Base-by-base conservation (phyloP, 2,329 filamentous ascomycete genomes). In the Colletotrichum musicola region DNA sequence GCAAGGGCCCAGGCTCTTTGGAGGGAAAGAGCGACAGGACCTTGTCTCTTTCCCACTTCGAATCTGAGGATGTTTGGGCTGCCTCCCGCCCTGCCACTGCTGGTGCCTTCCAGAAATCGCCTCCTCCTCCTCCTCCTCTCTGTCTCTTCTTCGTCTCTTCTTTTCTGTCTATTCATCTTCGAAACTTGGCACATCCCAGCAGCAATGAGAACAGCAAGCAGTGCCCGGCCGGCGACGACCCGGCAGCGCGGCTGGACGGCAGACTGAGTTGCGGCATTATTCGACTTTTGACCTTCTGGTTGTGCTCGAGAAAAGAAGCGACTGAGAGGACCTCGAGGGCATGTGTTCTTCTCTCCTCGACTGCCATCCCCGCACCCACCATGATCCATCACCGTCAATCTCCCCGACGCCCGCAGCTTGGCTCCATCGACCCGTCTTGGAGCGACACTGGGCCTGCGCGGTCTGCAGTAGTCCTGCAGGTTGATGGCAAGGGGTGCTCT, bases 341-440 rank as follows among this genome's bases (percentile, higher is more conserved):
- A 25, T 25, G 22, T 25, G 22, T 25, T 25, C 22, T 25, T 25
- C 22, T 59, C 50, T 66, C 53, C 46, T 18, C 25, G 16, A 25
- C 22, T 27, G 38, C 44, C 60, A 46, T 46, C 60, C 53, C 4
- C 42, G 22, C 22, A 25, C 22, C 22, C 22, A 25, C 22, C 14
- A n/a, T 25, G 22, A 25, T 25, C 30, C 60, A 44, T 40, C 61
- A 49, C 57, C 55, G 38, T 56, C 62, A 22, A 56, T 60, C 55
- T 68, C 54, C 35, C 65, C 35, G 20, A 65, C 65, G 65, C 65
- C 65, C 65, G 62, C 65, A 60, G 22, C 59, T 63, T 38, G 51
- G 51, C 64, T 58, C 46, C 18, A 20, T 51, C 25, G 25, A 40
- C 61, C 30, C 47, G 30, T 20, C 30, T 16, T 38, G 12, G 16